phyloP scores from a whole-genome alignment of 495 filamentous ascomycete species.

The Penicillium diatomitis region DNA sequence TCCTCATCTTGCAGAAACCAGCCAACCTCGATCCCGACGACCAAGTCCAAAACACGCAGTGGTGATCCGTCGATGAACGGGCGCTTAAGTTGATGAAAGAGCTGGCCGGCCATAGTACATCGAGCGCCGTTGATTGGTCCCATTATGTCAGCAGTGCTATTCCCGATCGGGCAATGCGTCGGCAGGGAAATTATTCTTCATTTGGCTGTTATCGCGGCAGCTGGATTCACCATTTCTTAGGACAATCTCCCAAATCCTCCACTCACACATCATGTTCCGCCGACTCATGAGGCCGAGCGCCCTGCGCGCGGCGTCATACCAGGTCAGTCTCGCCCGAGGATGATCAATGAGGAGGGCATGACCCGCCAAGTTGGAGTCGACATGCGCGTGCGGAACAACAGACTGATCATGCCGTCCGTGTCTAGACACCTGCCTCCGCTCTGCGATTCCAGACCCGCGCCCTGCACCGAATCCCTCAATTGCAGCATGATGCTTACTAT shows the following conservation, averaged over 20 bases:
- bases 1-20: conserved; percentile 6
- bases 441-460: conserved; percentile 35
- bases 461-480: conserved; percentile 48
- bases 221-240: conserved; percentile 11
- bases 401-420: conserved; percentile 15
- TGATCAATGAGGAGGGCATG: too few relatives aligned
- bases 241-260: conserved; percentile 5
- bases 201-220: too few relatives aligned
- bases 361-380: too few relatives aligned
- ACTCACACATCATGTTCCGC: conserved; percentile 41
- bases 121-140: conserved; percentile 22
- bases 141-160: conserved; percentile 27
- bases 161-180: conserved; percentile 19
- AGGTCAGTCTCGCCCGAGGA: conserved; percentile 16
- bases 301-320: conserved; percentile 35
- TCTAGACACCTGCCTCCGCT: conserved; percentile 32
- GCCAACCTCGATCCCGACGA: background rate
- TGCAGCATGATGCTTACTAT: conserved; percentile 46
- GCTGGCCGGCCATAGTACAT: conserved; percentile 13
- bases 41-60: background rate
- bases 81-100: conserved; percentile 14
- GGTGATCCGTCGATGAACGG: conserved; percentile 9
- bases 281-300: conserved; percentile 39
- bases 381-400: background rate
- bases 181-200: conserved; percentile 30